Conservation (phyloP, 2,329 filamentous ascomycete genomes). For the Colletotrichum aenigma region DNA sequence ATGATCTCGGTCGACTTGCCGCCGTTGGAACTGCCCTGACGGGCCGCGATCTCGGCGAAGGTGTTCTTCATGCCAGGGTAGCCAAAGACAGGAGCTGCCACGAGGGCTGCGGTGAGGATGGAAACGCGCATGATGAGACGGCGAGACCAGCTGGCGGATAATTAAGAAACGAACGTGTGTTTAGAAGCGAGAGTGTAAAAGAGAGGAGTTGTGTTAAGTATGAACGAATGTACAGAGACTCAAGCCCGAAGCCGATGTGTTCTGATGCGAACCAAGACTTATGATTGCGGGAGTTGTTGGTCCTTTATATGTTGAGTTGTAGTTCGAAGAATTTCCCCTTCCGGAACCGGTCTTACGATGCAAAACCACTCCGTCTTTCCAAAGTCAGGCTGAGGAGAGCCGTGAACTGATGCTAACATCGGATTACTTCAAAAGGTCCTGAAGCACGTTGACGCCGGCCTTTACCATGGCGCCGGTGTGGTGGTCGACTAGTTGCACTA, state of each 20-base stretch:
- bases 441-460: background rate
- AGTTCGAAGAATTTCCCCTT: background rate
- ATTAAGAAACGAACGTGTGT: background rate
- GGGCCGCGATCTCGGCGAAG: conserved; percentile 20
- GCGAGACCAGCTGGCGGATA: background rate
- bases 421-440: background rate
- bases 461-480: background rate
- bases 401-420: background rate
- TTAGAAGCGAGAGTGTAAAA: background rate
- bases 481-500: background rate
- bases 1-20: conserved; percentile 25
- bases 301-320: background rate
- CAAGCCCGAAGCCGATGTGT: background rate
- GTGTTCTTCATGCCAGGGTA: conserved; percentile 20
- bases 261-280: background rate
- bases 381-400: background rate
- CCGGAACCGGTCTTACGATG: background rate
- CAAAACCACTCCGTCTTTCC: background rate
- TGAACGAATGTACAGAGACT: background rate
- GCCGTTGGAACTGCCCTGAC: background rate
- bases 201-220: too few relatives aligned
- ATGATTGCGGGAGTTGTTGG: background rate
- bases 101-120: conserved; percentile 9
- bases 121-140: conserved; percentile 9
- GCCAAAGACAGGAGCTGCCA: conserved; percentile 4